Evolutionary conservation across 805 yeast genomes (phyloP).

Genomic region (Candida namnaoensis): DNA sequence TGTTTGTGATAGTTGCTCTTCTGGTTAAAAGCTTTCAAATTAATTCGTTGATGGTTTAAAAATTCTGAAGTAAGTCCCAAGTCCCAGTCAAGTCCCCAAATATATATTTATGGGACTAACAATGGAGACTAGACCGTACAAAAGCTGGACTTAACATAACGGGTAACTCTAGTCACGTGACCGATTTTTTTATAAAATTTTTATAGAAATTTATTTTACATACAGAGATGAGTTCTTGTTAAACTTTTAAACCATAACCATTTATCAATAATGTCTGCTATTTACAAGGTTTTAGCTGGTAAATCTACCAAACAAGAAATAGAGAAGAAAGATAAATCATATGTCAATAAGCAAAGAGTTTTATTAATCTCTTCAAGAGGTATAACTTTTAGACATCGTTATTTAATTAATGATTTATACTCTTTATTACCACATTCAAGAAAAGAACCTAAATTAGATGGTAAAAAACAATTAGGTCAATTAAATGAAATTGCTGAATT

Average conservation of each 20-base stretch:
- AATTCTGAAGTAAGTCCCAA: too few species aligned
- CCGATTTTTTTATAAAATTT: too few species aligned
- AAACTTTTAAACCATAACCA: constrained; percentile 3
- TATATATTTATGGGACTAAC: too few species aligned
- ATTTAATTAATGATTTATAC: constrained; percentile 74
- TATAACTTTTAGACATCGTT: constrained; percentile 91
- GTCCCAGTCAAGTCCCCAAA: too few species aligned
- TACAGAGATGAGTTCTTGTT: neutral
- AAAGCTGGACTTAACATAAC: too few species aligned
- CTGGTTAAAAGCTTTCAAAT: too few species aligned
- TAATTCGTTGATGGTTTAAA: too few species aligned
- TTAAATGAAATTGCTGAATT: constrained; percentile 94
- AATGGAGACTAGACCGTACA: too few species aligned
- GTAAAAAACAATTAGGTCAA: constrained; percentile 80
- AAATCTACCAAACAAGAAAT: constrained; percentile 25
- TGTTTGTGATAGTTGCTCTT: too few species aligned
- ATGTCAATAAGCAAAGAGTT: constrained; percentile 81
- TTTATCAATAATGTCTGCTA: constrained; percentile 48
- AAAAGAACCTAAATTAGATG: constrained; percentile 93
- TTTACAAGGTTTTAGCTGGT: constrained; percentile 58
- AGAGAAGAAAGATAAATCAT: constrained; percentile 33
- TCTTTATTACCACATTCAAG: constrained; percentile 86
- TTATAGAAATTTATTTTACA: neutral
- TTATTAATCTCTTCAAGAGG: constrained; percentile 91
- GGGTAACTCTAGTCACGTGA: too few species aligned